Evolutionary conservation across 2,329 filamentous ascomycete genomes (phyloP).

Genomic region (Diaporthe sp.): DNA sequence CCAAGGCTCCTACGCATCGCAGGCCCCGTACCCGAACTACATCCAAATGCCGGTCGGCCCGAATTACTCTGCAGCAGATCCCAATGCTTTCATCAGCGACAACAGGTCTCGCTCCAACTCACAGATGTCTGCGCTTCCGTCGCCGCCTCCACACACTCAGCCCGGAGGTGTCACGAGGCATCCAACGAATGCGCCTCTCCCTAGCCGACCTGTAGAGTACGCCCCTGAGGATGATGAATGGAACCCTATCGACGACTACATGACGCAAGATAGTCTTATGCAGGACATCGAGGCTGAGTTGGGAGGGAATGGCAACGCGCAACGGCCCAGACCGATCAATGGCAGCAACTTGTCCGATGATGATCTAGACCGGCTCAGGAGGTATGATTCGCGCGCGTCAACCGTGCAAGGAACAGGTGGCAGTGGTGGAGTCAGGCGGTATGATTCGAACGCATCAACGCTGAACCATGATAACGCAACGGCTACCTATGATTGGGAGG

Average conservation of each 20-base stretch:
- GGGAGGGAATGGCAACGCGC: conserved; percentile 56
- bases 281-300: conserved; percentile 71
- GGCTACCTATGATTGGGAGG: conserved; percentile 57
- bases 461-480: conserved; percentile 55
- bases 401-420: conserved; percentile 55
- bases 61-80: conserved; percentile 62
- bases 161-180: conserved; percentile 66
- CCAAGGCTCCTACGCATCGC: conserved; percentile 48
- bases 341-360: conserved; percentile 60
- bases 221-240: conserved; percentile 56
- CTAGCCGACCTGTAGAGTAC: conserved; percentile 65
- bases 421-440: conserved; percentile 54
- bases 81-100: conserved; percentile 58
- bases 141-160: conserved; percentile 58
- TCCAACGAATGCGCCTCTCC: conserved; percentile 71
- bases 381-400: conserved; percentile 65
- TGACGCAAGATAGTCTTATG: conserved; percentile 66
- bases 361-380: conserved; percentile 61
- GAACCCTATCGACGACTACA: conserved; percentile 51
- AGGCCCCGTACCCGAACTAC: conserved; percentile 65
- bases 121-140: conserved; percentile 61
- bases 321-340: conserved; percentile 59
- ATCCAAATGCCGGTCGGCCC: conserved; percentile 68
- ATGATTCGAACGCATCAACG: conserved; percentile 58
- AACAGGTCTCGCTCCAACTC: conserved; percentile 64